A percentile compares a stretch with the other conserved stretches of the same genome.
Conservation (phyloP, 306 rosid genomes). For the Cicer judaicum region DNA sequence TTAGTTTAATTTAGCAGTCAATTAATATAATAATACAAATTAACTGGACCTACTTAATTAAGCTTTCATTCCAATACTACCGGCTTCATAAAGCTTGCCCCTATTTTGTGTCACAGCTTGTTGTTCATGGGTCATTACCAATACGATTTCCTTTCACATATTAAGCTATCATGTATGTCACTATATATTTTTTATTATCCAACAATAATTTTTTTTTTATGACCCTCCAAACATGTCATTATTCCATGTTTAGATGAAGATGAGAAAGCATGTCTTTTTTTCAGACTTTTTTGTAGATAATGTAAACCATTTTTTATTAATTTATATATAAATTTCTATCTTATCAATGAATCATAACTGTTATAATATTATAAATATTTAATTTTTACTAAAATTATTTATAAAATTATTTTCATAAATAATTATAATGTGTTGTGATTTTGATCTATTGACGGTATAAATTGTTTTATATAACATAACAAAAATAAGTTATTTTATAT, state of each 20-base stretch:
- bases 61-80: slow-evolving; percentile 32
- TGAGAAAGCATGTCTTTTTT: slow-evolving; percentile 8
- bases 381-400: too few relatives aligned
- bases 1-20: slow-evolving; percentile 21
- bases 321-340: too few relatives aligned
- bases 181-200: too few relatives aligned
- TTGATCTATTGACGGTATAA: too few relatives aligned
- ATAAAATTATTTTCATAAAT: too few relatives aligned
- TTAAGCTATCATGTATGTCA: background rate
- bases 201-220: background rate
- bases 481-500: background rate
- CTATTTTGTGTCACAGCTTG: background rate
- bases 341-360: too few relatives aligned
- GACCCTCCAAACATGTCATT: background rate
- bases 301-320: background rate
- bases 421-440: too few relatives aligned
- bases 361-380: too few relatives aligned
- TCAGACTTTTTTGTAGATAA: background rate
- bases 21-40: background rate
- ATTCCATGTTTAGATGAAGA: background rate
- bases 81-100: slow-evolving; percentile 23
- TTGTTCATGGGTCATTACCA: slow-evolving; percentile 21
- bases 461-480: too few relatives aligned
- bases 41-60: background rate
- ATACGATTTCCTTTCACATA: slow-evolving; percentile 25